Percentiles rank a stretch among this genome's conserved stretches.
Evolutionary conservation across 345 rosid genomes (phyloP).

Genomic region (Eucalyptus rudis): DNA sequence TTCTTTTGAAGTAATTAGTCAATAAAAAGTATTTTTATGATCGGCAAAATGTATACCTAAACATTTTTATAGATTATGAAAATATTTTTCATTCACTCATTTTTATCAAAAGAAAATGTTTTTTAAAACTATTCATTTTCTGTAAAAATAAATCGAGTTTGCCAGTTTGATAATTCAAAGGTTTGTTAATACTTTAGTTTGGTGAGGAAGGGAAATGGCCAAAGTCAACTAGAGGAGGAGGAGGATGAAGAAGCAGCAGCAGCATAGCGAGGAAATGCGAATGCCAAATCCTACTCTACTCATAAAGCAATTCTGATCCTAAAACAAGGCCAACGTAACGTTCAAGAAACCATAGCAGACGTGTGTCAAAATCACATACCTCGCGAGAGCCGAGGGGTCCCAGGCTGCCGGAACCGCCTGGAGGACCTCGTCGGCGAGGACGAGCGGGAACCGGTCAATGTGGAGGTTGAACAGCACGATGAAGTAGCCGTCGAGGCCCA

Average conservation of each 20-base stretch:
- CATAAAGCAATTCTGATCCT: background rate
- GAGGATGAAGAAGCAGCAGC: background rate
- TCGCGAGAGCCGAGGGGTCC: constrained; percentile 74
- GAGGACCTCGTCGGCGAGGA: constrained; percentile 49
- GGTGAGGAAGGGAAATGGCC: background rate
- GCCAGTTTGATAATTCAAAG: background rate
- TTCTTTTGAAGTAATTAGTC: background rate
- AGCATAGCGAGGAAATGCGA: background rate
- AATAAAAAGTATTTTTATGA: no score
- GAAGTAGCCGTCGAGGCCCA: constrained; percentile 67
- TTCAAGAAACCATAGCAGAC: background rate
- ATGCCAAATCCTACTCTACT: background rate
- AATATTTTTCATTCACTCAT: no score
- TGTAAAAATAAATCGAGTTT: background rate
- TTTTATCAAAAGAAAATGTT: no score
- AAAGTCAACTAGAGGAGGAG: background rate
- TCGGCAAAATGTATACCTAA: background rate
- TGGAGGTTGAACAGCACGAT: constrained; percentile 44
- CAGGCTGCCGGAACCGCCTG: constrained; percentile 67
- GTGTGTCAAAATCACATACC: constrained; percentile 8
- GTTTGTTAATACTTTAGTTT: background rate
- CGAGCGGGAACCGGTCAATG: constrained; percentile 57
- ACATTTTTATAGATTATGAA: no score
- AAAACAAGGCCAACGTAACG: background rate
- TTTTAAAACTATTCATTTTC: no score